Percentiles rank a stretch among this genome's conserved stretches.
Conservation (phyloP, 108 stramenopile genomes). For the Seminavis robusta region DNA sequence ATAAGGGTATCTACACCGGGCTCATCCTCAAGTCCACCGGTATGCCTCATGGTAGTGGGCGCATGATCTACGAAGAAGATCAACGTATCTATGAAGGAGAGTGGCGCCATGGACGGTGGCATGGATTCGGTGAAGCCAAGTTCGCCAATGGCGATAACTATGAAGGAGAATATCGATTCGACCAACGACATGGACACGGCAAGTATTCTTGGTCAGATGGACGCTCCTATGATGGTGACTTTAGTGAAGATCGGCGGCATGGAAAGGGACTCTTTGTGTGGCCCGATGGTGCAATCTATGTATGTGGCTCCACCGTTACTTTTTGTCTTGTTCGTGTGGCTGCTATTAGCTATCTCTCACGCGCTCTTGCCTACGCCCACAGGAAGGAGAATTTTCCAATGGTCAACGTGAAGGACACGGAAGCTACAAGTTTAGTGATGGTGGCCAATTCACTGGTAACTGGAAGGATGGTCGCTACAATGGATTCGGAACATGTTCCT, state of each 20-base stretch:
- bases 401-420: slow-evolving; percentile 59
- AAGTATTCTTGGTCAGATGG: slow-evolving; percentile 60
- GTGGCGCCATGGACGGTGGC: slow-evolving; percentile 59
- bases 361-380: no score
- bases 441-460: slow-evolving; percentile 49
- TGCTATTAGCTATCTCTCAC: no score
- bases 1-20: slow-evolving; percentile 71
- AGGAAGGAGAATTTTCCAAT: slow-evolving; percentile 51
- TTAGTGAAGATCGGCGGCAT: slow-evolving; percentile 63
- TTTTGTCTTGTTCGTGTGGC: no score
- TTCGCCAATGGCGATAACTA: slow-evolving; percentile 41
- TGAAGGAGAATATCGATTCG: slow-evolving; percentile 57
- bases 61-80: slow-evolving; percentile 59
- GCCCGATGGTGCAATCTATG: slow-evolving; percentile 63
- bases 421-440: slow-evolving; percentile 47
- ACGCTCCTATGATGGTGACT: slow-evolving; percentile 69
- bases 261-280: slow-evolving; percentile 70
- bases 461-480: slow-evolving; percentile 57
- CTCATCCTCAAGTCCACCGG: slow-evolving; percentile 65
- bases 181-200: slow-evolving; percentile 64
- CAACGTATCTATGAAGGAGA: slow-evolving; percentile 45
- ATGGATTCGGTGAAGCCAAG: slow-evolving; percentile 46
- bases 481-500: slow-evolving; percentile 49
- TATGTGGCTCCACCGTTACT: no score
- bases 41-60: slow-evolving; percentile 71